Evolutionary conservation across 306 rosid genomes (phyloP).

Genomic region (Psophocarpus tetragonolobus): DNA sequence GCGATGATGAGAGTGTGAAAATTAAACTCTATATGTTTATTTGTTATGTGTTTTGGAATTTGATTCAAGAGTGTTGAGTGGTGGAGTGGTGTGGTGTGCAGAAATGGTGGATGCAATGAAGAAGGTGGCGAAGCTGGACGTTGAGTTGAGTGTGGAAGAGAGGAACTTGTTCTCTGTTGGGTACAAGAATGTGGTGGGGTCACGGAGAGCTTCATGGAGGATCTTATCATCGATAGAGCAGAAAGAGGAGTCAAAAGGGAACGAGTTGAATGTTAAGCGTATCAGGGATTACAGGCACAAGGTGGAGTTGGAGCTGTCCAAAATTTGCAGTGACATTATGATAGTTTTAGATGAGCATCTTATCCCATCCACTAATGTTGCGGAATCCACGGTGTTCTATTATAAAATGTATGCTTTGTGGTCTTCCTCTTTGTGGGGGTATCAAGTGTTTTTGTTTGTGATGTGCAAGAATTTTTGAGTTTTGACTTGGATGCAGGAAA

Average conservation of each 20-base stretch:
- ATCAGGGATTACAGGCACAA: constrained; percentile 36
- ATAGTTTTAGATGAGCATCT: constrained; percentile 51
- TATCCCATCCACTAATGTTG: constrained; percentile 44
- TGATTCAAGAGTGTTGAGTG: constrained; percentile 11
- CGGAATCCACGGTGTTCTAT: constrained; percentile 42
- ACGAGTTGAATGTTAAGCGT: constrained; percentile 38
- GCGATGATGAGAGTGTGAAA: background rate
- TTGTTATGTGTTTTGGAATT: constrained; percentile 6
- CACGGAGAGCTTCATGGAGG: constrained; percentile 52
- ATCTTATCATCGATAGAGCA: constrained; percentile 44
- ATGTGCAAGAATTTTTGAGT: background rate
- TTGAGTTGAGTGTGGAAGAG: constrained; percentile 51
- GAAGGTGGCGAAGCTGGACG: constrained; percentile 41
- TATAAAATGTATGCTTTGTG: constrained; percentile 45
- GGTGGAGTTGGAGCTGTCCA: constrained; percentile 48
- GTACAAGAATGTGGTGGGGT: constrained; percentile 50
- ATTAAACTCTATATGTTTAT: background rate
- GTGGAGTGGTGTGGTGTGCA: constrained; percentile 32
- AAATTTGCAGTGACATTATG: constrained; percentile 50
- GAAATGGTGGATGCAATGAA: constrained; percentile 50
- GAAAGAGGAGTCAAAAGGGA: constrained; percentile 51
- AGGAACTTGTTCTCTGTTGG: constrained; percentile 51
- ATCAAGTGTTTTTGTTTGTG: background rate
- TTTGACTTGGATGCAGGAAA: constrained; percentile 45
- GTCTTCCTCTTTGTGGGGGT: background rate